Percentiles rank a stretch among this genome's conserved stretches.
Conservation (phyloP, 768 basidiomycete species). For the Boletus rubescentipes region DNA sequence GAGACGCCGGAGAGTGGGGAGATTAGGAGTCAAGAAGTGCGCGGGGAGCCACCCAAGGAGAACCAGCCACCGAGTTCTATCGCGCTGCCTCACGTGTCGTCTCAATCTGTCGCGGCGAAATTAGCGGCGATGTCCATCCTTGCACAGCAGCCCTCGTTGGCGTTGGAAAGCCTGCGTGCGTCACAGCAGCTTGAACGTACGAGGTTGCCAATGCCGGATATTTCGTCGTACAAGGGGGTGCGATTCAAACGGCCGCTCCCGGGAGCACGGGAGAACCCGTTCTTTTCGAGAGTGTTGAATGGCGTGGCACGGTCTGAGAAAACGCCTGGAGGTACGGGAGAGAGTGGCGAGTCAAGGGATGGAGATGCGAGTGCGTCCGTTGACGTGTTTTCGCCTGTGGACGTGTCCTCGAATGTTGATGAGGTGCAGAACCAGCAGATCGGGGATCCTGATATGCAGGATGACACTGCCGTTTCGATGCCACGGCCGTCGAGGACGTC, state of each 20-base stretch:
- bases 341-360: background rate
- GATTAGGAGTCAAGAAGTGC: constrained; percentile 7
- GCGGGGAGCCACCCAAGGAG: background rate
- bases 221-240: constrained; percentile 22
- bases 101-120: background rate
- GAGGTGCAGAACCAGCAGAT: background rate
- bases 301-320: background rate
- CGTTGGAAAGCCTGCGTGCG: background rate
- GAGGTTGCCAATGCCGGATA: constrained; percentile 20
- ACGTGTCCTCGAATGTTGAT: background rate
- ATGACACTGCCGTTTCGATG: background rate
- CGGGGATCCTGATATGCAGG: constrained; percentile 9
- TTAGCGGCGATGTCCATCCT: background rate
- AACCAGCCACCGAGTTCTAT: background rate
- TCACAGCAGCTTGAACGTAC: background rate
- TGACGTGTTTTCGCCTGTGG: background rate
- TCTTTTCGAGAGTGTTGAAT: constrained; percentile 26
- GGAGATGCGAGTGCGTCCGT: background rate
- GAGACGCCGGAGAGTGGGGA: constrained; percentile 19
- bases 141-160: background rate
- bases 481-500: background rate
- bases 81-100: background rate
- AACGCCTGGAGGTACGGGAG: background rate
- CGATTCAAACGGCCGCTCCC: constrained; percentile 21
- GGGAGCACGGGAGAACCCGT: constrained; percentile 14